Evolutionary conservation across 2,329 filamentous ascomycete species (phyloP).

Genomic region (Exserohilum turcica): DNA sequence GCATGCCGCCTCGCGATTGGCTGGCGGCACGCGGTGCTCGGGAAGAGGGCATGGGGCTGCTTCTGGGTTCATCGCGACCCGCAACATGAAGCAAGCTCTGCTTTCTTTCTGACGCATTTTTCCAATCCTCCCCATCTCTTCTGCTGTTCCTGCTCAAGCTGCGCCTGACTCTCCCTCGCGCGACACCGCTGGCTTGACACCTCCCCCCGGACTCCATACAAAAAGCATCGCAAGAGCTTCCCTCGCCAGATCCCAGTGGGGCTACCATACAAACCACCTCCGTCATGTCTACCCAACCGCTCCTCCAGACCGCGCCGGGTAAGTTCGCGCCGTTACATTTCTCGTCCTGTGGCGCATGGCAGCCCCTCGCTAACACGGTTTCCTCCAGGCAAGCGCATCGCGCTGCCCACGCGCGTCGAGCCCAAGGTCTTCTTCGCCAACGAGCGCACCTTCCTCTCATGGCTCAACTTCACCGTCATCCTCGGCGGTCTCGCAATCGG

Average conservation of each 20-base stretch:
- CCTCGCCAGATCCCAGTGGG: slow-evolving; percentile 19
- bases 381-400: slow-evolving; percentile 87
- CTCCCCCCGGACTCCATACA: slow-evolving; percentile 3
- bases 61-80: slow-evolving; percentile 7
- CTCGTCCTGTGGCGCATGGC: not conserved
- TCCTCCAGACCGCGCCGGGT: slow-evolving; percentile 94
- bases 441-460: slow-evolving; percentile 97
- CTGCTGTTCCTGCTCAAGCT: slow-evolving; percentile 16
- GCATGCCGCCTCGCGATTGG: slow-evolving; percentile 8
- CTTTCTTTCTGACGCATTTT: slow-evolving; percentile 6
- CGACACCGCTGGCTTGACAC: slow-evolving; percentile 13
- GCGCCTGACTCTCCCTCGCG: not conserved
- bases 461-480: slow-evolving; percentile 99
- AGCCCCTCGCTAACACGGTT: slow-evolving; percentile 8
- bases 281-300: slow-evolving; percentile 92
- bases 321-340: slow-evolving; percentile 39
- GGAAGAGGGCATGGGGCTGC: not conserved
- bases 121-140: not conserved
- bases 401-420: slow-evolving; percentile 95
- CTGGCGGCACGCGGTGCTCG: slow-evolving; percentile 1
- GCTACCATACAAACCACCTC: slow-evolving; percentile 8
- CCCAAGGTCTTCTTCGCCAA: slow-evolving; percentile 99
- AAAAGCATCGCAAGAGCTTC: slow-evolving; percentile 11
- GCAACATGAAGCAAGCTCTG: slow-evolving; percentile 6
- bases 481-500: slow-evolving; percentile 95